A percentile compares a stretch with the other conserved stretches of the same genome.
Conservation (phyloP, 768 basidiomycete genomes). For the Mycena metata region DNA sequence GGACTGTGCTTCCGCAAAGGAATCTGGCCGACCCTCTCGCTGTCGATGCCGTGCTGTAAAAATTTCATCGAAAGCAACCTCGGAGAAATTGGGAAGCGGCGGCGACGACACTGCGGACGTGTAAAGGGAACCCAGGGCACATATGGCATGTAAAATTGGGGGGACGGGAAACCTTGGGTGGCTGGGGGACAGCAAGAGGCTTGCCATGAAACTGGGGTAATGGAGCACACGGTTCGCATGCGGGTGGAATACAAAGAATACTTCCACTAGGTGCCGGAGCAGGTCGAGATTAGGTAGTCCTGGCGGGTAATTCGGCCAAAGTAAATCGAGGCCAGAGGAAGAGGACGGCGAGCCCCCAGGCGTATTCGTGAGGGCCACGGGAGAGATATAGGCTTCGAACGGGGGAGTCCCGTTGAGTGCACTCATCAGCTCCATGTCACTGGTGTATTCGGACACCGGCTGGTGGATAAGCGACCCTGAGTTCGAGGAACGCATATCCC, state of each 20-base stretch:
- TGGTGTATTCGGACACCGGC: conserved; percentile 15
- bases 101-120: conserved; percentile 75
- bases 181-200: conserved; percentile 72
- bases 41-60: conserved; percentile 59
- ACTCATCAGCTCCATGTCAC: conserved; percentile 24
- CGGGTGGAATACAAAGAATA: conserved; percentile 85
- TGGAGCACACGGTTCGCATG: conserved; percentile 81
- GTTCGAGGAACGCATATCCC: conserved; percentile 50
- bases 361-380: conserved; percentile 5
- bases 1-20: conserved; percentile 77
- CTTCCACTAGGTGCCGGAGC: conserved; percentile 66
- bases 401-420: conserved; percentile 19
- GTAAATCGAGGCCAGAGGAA: conserved; percentile 51
- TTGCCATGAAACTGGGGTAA: conserved; percentile 71
- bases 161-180: conserved; percentile 81
- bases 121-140: conserved; percentile 83
- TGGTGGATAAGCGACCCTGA: conserved; percentile 27
- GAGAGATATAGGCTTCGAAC: conserved; percentile 28
- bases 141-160: conserved; percentile 87
- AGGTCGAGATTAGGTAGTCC: conserved; percentile 73
- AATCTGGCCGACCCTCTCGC: conserved; percentile 63
- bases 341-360: conserved; percentile 35
- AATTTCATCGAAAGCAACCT: conserved; percentile 66
- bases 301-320: conserved; percentile 73
- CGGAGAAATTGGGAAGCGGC: conserved; percentile 63